Evolutionary conservation across 768 basidiomycete genomes (phyloP).

Genomic region (Russula abietina): DNA sequence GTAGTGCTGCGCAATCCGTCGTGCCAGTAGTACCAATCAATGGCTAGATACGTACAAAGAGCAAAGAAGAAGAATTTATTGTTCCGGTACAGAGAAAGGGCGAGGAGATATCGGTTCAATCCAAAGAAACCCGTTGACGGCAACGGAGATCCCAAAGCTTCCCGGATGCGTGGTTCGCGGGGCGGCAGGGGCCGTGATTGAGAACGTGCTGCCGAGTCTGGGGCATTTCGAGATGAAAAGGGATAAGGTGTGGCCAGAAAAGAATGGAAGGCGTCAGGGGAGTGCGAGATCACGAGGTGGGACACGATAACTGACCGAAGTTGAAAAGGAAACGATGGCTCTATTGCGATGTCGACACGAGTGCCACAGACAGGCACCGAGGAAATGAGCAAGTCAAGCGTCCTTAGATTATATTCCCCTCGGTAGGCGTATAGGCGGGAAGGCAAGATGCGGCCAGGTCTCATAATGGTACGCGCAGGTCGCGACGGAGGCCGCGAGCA

Average conservation of each 20-base stretch:
- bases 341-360: not conserved
- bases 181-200: conserved; percentile 15
- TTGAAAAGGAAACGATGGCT: conserved; percentile 12
- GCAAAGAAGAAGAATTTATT: not conserved
- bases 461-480: conserved; percentile 13
- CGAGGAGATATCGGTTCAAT: not conserved
- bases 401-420: no score
- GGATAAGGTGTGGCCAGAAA: conserved; percentile 2
- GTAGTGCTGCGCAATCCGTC: not conserved
- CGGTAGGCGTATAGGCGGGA: no score
- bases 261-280: conserved; percentile 19
- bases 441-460: conserved; percentile 13
- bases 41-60: not conserved
- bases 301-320: conserved; percentile 1
- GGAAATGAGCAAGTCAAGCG: not conserved
- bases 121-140: conserved; percentile 4
- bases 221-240: conserved; percentile 3
- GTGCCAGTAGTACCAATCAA: not conserved
- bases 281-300: conserved; percentile 11
- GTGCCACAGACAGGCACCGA: not conserved
- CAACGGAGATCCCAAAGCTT: conserved; percentile 18
- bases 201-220: conserved; percentile 5
- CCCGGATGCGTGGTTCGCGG: conserved; percentile 20
- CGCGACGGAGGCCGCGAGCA: conserved; percentile 6
- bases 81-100: not conserved